Evolutionary conservation across 106 monocot species (phyloP), one percentile per base, ranked within the genome.

Genomic region (Dioscorea dumetorum): DNA sequence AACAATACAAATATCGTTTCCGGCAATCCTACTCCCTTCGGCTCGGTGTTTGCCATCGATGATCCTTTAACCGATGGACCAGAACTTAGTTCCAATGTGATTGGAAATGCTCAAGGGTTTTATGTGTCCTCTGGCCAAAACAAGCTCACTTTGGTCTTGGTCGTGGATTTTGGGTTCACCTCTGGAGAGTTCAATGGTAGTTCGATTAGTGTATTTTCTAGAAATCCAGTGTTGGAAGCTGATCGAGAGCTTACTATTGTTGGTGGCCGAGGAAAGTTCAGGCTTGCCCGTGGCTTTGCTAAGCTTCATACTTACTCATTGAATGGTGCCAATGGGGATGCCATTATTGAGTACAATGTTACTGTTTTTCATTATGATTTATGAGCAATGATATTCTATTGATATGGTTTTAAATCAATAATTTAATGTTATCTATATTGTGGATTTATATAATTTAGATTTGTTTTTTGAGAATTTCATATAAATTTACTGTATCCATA

Each of bases 71-170:
- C 59, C 20, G 59, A 19, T 20, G 59, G 59, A 3, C 59, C 59
- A 21, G 59, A 59, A 7, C 18, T 21, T 11, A 14, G 3, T 21
- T 28, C 49, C 3, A 5, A 8, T 12, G 49, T 66, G 23, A 50
- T 76, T 1, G 76, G 76, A 0, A 56, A 34, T n/a, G 76, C 76
- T 8, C 76, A 76, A 57, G 76, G 76, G 18, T 23, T 76, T 24
- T 76, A 76, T 48, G 63, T 48, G 54, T 68, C 57, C 9, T 22
- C 76, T 12, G 62, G 60, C 12, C 32, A 56, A 22, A 24, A 69
- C 5, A 8, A 49, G 48, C 33, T 76, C 13, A 12, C 76, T 2
- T 19, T 68, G 63, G 23, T 76, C 14, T 24, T 76, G 52, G 50
- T 23, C 21, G 24, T 70, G 1, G 61, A 70, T 52, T 70, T 49